These are phyloP conservation scores for Colletotrichum phormii DNA, from an alignment of 2,329 filamentous ascomycete genomes.

Conservation along the genomic window DNA sequence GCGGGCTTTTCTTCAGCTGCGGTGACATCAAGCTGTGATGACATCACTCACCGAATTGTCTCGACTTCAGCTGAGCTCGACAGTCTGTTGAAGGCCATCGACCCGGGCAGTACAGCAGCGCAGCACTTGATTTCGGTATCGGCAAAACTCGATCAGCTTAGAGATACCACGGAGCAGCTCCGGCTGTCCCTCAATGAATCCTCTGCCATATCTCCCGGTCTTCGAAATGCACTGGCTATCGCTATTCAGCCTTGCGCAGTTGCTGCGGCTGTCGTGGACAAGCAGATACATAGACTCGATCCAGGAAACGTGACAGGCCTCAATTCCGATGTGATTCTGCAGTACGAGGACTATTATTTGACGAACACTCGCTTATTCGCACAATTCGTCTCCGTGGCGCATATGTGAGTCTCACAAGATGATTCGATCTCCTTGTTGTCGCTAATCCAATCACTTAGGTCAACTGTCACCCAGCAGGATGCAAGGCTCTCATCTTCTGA, in stretches of 20 bases:
- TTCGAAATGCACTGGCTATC: constrained; percentile 45
- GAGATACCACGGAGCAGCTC: constrained; percentile 41
- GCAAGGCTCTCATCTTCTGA: constrained; percentile 17
- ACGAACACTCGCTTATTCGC: constrained; percentile 42
- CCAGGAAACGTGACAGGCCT: constrained; percentile 40
- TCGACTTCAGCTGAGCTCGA: constrained; percentile 46
- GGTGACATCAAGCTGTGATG: constrained; percentile 45
- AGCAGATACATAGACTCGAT: constrained; percentile 49
- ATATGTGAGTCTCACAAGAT: constrained; percentile 19
- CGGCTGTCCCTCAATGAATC: constrained; percentile 42
- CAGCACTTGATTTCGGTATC: constrained; percentile 41
- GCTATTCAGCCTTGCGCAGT: constrained; percentile 45
- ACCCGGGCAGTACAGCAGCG: constrained; percentile 26
- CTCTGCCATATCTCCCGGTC: constrained; percentile 42
- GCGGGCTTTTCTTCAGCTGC: constrained; percentile 49
- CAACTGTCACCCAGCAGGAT: constrained; percentile 26
- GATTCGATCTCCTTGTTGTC: neutral
- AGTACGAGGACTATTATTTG: constrained; percentile 41
- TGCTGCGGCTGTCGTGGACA: constrained; percentile 44
- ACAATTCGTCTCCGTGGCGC: constrained; percentile 12
- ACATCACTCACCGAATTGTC: constrained; percentile 45
- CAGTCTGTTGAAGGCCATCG: constrained; percentile 39
- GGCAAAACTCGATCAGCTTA: constrained; percentile 42
- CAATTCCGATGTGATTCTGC: constrained; percentile 42
- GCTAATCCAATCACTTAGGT: constrained; percentile 3